These are phyloP conservation scores for Neocallimastix lanati DNA, from an alignment of 192 early-diverging fungal genomes.

Conservation along the genomic window DNA sequence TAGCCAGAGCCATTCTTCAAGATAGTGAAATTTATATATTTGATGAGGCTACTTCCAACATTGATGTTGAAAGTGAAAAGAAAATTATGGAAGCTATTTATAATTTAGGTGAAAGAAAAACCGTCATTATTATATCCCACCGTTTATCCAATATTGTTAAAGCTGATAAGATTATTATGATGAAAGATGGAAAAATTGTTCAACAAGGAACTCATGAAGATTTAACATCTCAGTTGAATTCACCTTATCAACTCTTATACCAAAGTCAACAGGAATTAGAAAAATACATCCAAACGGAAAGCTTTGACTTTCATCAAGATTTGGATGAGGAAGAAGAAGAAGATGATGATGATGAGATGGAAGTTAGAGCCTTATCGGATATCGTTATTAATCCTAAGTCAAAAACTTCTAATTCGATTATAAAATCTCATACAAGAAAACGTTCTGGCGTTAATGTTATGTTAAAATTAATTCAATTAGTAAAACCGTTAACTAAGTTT, in stretches of 20 bases:
- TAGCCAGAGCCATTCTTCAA: slow-evolving; percentile 74
- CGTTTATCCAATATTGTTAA: neutral
- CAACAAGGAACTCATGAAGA: neutral
- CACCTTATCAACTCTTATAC: neutral
- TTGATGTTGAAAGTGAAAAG: slow-evolving; percentile 42
- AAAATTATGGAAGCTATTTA: neutral
- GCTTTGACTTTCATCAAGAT: neutral
- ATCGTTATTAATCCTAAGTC: neutral
- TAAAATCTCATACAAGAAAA: neutral
- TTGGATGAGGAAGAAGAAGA: neutral
- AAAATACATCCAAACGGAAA: neutral
- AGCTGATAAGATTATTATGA: neutral
- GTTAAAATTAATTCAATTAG: neutral
- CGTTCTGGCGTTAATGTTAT: neutral
- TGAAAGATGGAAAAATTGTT: neutral
- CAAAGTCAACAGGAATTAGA: neutral
- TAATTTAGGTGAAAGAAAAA: neutral
- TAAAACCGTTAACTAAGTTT: neutral
- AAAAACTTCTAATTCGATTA: no score
- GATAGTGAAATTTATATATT: slow-evolving; percentile 42
- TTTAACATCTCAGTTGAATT: neutral
- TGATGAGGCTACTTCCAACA: slow-evolving; percentile 83
- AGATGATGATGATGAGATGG: neutral
- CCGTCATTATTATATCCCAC: neutral
- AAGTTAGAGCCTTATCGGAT: no score